Evolutionary conservation across 2,329 filamentous ascomycete genomes (phyloP).

Genomic region (Neoscytalidium dimidiatum): DNA sequence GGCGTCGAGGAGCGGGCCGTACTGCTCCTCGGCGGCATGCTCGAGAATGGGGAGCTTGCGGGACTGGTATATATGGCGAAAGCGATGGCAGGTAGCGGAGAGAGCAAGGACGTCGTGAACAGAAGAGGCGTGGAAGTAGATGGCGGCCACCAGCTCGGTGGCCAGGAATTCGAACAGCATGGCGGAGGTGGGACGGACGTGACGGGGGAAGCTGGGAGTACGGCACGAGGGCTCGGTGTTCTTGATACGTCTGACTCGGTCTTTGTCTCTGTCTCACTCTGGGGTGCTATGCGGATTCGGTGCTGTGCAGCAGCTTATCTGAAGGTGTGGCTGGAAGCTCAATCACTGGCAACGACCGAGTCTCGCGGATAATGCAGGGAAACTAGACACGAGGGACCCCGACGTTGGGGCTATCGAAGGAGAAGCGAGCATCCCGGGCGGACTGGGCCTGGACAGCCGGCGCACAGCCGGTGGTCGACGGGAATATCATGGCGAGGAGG

Average conservation of each 20-base stretch:
- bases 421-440: slow-evolving; percentile 30
- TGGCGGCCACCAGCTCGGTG: slow-evolving; percentile 59
- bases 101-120: slow-evolving; percentile 57
- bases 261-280: slow-evolving; percentile 7
- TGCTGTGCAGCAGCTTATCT: slow-evolving; percentile 11
- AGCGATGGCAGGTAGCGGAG: slow-evolving; percentile 56
- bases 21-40: slow-evolving; percentile 56
- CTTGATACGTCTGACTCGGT: neutral
- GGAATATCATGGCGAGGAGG: slow-evolving; percentile 32
- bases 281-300: neutral
- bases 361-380: slow-evolving; percentile 25
- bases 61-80: slow-evolving; percentile 54
- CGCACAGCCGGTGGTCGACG: slow-evolving; percentile 27
- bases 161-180: slow-evolving; percentile 60
- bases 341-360: neutral
- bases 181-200: slow-evolving; percentile 24
- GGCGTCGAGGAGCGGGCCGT: slow-evolving; percentile 60
- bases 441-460: slow-evolving; percentile 29
- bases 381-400: slow-evolving; percentile 51
- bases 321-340: slow-evolving; percentile 10
- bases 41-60: slow-evolving; percentile 58
- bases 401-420: slow-evolving; percentile 55
- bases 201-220: neutral
- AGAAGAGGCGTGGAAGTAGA: slow-evolving; percentile 56
- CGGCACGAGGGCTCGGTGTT: neutral